phyloP scores from a whole-genome alignment of 441 rosid genomes.

The Sinapis alba region DNA sequence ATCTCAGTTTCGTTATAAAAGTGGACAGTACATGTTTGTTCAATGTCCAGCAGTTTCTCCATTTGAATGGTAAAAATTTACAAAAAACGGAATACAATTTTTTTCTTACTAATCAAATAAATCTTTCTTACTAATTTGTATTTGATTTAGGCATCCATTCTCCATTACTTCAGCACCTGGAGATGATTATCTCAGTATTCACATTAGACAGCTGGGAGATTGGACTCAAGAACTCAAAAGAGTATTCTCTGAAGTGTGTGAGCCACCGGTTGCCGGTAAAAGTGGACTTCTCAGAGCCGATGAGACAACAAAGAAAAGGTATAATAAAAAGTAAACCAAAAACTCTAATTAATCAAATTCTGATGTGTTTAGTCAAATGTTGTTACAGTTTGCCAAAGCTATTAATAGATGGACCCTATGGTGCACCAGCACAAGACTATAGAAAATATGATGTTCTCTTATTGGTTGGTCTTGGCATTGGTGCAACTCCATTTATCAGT shows the following conservation, averaged over 20 bases:
- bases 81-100: neutral
- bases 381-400: constrained; percentile 85
- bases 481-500: constrained; percentile 98
- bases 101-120: neutral
- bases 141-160: constrained; percentile 88
- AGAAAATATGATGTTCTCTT: constrained; percentile 79
- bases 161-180: constrained; percentile 97
- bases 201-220: constrained; percentile 88
- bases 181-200: constrained; percentile 87
- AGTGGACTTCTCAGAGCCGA: constrained; percentile 98
- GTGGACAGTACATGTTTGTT: constrained; percentile 59
- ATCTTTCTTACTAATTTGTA: constrained; percentile 1
- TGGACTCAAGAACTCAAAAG: constrained; percentile 98
- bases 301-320: constrained; percentile 86
- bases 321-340: neutral
- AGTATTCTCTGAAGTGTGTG: constrained; percentile 85
- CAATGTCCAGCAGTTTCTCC: constrained; percentile 56
- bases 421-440: constrained; percentile 97
- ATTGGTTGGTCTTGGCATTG: constrained; percentile 93
- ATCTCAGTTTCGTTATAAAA: constrained; percentile 48
- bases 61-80: constrained; percentile 47
- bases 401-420: constrained; percentile 89
- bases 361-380: constrained; percentile 10
- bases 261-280: constrained; percentile 78
- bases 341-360: neutral